Evolutionary conservation across 108 stramenopile species (phyloP).

Genomic region (Stephanodiscus minutulus): DNA sequence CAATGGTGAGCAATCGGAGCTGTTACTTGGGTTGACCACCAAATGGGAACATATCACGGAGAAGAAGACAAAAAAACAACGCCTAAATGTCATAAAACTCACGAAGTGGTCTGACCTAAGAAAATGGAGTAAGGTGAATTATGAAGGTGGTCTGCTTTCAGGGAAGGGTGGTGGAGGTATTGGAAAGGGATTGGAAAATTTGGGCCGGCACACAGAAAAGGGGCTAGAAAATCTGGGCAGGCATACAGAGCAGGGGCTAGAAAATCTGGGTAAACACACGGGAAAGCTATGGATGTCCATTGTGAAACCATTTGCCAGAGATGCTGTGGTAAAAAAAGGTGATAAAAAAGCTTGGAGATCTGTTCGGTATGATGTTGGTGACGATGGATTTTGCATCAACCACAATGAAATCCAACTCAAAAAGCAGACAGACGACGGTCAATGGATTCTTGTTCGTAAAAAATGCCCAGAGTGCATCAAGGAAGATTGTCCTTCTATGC

Average conservation of each 20-base stretch:
- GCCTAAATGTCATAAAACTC: constrained; percentile 41
- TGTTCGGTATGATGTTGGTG: constrained; percentile 20
- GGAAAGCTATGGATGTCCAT: constrained; percentile 36
- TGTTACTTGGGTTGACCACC: background rate
- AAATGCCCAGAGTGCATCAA: constrained; percentile 47
- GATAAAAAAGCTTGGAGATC: constrained; percentile 5
- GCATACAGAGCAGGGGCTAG: constrained; percentile 33
- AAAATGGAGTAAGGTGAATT: constrained; percentile 44
- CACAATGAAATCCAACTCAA: constrained; percentile 41
- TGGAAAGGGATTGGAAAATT: constrained; percentile 3
- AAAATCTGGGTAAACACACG: constrained; percentile 35
- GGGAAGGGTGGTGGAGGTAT: constrained; percentile 10
- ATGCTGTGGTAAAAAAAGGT: background rate
- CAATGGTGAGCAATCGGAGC: background rate
- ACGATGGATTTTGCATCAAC: constrained; percentile 35
- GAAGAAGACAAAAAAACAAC: constrained; percentile 17
- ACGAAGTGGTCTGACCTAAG: constrained; percentile 43
- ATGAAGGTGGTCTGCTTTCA: constrained; percentile 28
- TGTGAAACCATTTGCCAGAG: constrained; percentile 31
- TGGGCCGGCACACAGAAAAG: constrained; percentile 7
- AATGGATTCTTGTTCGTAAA: constrained; percentile 40
- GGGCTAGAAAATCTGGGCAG: constrained; percentile 30
- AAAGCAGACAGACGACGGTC: constrained; percentile 8
- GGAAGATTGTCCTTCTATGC: constrained; percentile 39
- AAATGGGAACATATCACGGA: background rate